These are phyloP conservation scores for Boletus tomentosulus DNA, from an alignment of 768 basidiomycete species.

Conservation along the genomic window DNA sequence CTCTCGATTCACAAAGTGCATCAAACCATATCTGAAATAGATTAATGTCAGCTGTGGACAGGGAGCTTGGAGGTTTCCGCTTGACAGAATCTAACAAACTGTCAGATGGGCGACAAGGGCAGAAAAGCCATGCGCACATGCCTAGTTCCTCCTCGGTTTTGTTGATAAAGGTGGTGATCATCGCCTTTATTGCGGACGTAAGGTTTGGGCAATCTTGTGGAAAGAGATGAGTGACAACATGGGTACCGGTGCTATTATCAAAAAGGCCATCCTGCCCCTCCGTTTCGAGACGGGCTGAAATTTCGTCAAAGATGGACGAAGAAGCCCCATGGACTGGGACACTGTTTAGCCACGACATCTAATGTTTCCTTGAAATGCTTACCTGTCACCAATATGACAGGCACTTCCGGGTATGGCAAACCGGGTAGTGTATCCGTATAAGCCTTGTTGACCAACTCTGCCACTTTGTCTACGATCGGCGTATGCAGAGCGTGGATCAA, in stretches of 20 bases:
- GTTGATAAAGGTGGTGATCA: conserved; percentile 53
- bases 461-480: conserved; percentile 44
- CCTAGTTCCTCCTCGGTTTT: conserved; percentile 31
- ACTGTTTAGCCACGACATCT: conserved; percentile 1
- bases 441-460: conserved; percentile 40
- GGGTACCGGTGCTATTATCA: conserved; percentile 12
- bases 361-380: conserved; percentile 10
- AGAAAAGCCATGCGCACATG: conserved; percentile 18
- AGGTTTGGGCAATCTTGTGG: conserved; percentile 56
- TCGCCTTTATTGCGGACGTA: conserved; percentile 46
- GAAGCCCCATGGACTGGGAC: conserved; percentile 42
- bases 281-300: conserved; percentile 36
- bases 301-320: conserved; percentile 43
- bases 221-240: conserved; percentile 47
- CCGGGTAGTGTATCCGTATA: conserved; percentile 47
- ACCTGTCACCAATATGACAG: conserved; percentile 57
- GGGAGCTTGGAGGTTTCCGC: conserved; percentile 45
- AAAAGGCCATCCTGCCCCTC: conserved; percentile 23
- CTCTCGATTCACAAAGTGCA: conserved; percentile 35
- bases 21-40: conserved; percentile 59
- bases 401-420: conserved; percentile 58
- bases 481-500: conserved; percentile 46
- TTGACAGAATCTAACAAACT: conserved; percentile 33
- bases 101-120: neutral
- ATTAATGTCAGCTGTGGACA: conserved; percentile 60